Conservation (phyloP, 2,329 filamentous ascomycete genomes). For the Microcyclospora tardicrescens region DNA sequence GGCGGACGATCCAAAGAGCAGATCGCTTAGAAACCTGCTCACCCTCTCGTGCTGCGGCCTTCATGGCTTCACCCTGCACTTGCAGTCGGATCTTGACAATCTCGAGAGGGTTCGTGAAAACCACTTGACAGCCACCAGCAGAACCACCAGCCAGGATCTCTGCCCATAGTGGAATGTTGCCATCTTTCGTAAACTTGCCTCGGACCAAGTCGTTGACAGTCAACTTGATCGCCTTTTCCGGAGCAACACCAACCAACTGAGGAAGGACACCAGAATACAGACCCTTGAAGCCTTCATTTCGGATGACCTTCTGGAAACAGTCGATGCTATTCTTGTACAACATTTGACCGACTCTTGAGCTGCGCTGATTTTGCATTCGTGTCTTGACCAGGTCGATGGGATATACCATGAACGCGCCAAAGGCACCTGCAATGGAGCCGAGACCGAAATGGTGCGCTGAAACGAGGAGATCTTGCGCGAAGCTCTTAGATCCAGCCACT, state of each 20-base stretch:
- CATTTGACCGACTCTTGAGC: constrained; percentile 65
- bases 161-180: constrained; percentile 54
- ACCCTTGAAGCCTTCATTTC: constrained; percentile 79
- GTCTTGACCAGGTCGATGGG: constrained; percentile 98
- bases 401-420: constrained; percentile 98
- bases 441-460: constrained; percentile 84
- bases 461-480: constrained; percentile 55
- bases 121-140: constrained; percentile 89
- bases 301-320: constrained; percentile 83
- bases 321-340: constrained; percentile 97
- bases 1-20: constrained; percentile 94
- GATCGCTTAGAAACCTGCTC: constrained; percentile 76
- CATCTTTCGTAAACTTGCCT: constrained; percentile 56
- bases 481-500: constrained; percentile 41
- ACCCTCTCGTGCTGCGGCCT: constrained; percentile 55
- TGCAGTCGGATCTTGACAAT: constrained; percentile 99
- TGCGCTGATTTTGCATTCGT: constrained; percentile 92
- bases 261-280: constrained; percentile 91
- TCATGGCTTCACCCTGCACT: constrained; percentile 90
- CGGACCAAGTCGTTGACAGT: constrained; percentile 94
- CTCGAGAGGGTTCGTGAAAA: constrained; percentile 95
- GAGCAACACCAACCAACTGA: constrained; percentile 93
- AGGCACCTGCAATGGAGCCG: constrained; percentile 82
- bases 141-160: constrained; percentile 81
- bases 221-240: constrained; percentile 98